Percentiles rank a stretch among this genome's conserved stretches.
Conservation (phyloP, 2,329 filamentous ascomycete species). For the Ophiosphaerella herpotricha region DNA sequence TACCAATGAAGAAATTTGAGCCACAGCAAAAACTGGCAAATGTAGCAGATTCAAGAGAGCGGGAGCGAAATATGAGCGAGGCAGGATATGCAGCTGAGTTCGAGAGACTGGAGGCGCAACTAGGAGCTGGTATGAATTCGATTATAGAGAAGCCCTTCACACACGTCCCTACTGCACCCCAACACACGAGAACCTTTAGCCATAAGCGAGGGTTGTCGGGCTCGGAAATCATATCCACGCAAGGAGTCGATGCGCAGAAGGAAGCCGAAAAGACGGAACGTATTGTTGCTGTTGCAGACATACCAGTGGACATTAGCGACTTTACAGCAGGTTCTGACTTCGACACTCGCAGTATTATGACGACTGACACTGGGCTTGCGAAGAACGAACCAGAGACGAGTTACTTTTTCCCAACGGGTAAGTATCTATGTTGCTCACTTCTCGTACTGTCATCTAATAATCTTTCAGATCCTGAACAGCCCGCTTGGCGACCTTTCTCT, state of each 20-base stretch:
- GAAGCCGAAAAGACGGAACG: slow-evolving; percentile 50
- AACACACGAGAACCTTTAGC: slow-evolving; percentile 15
- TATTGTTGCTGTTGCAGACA: slow-evolving; percentile 50
- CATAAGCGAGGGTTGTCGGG: slow-evolving; percentile 28
- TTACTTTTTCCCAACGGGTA: slow-evolving; percentile 46
- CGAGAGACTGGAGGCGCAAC: slow-evolving; percentile 38
- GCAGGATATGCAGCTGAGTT: slow-evolving; percentile 43
- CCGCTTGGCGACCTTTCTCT: slow-evolving; percentile 45
- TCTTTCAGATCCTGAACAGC: slow-evolving; percentile 43
- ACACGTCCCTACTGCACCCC: slow-evolving; percentile 16
- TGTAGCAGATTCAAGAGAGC: slow-evolving; percentile 20
- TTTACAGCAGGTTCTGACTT: slow-evolving; percentile 42
- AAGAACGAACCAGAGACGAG: slow-evolving; percentile 35
- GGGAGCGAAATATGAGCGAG: slow-evolving; percentile 29
- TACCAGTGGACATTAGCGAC: slow-evolving; percentile 50
- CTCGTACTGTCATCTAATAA: slow-evolving; percentile 2
- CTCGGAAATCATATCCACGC: slow-evolving; percentile 16
- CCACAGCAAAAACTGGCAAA: slow-evolving; percentile 11
- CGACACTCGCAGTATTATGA: slow-evolving; percentile 35
- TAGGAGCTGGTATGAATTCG: slow-evolving; percentile 45
- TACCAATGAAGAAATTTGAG: slow-evolving; percentile 34
- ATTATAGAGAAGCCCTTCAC: slow-evolving; percentile 43
- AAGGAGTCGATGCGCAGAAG: slow-evolving; percentile 46
- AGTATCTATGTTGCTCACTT: neutral
- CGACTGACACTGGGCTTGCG: slow-evolving; percentile 17